These are phyloP conservation scores for Tulasnella sp. DNA, from an alignment of 768 basidiomycete species.

Conservation along the genomic window DNA sequence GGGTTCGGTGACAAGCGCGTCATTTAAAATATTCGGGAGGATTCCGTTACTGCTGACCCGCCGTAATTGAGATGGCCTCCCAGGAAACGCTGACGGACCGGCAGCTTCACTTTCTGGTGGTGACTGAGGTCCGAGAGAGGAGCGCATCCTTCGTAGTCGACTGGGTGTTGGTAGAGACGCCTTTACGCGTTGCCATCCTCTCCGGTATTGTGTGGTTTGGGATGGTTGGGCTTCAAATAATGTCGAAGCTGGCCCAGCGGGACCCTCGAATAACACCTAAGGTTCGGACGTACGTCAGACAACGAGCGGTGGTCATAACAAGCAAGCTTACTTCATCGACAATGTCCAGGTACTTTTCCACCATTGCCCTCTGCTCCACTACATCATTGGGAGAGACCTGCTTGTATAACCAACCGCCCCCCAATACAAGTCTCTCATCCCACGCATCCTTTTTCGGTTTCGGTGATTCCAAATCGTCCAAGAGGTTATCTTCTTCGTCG, in stretches of 20 bases:
- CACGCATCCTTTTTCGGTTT: conserved; percentile 55
- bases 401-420: conserved; percentile 72
- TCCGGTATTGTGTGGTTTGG: conserved; percentile 29
- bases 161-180: conserved; percentile 31
- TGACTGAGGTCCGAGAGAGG: conserved; percentile 4
- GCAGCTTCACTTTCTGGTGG: neutral
- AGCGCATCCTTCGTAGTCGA: neutral
- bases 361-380: conserved; percentile 42
- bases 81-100: neutral
- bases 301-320: neutral
- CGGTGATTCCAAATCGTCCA: conserved; percentile 37
- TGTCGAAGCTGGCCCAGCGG: too few species aligned
- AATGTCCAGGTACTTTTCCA: conserved; percentile 55
- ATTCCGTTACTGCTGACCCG: neutral
- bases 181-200: conserved; percentile 16
- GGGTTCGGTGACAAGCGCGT: neutral
- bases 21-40: neutral
- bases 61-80: neutral
- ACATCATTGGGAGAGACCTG: conserved; percentile 50
- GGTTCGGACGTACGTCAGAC: neutral
- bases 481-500: conserved; percentile 41
- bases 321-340: conserved; percentile 47
- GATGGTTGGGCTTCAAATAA: neutral
- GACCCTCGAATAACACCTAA: neutral
- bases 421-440: conserved; percentile 72